Percentiles rank a stretch among this genome's conserved stretches.
These are phyloP conservation scores for Elsinoe fawcettii DNA, from an alignment of 2,329 filamentous ascomycete species.

Conservation along the genomic window DNA sequence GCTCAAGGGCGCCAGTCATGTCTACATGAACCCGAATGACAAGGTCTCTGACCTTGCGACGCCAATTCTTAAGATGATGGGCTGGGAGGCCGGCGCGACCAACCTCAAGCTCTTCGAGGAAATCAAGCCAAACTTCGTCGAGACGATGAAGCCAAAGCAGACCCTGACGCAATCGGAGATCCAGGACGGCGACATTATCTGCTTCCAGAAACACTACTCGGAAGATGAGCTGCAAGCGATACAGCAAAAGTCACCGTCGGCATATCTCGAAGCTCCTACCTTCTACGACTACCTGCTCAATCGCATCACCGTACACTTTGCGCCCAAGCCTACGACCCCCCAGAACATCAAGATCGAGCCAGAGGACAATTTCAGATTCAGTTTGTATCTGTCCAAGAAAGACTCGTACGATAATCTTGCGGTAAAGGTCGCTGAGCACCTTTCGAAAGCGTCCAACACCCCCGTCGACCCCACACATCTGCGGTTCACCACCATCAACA, in stretches of 20 bases:
- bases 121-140: constrained; percentile 97
- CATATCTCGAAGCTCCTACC: constrained; percentile 62
- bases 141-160: constrained; percentile 83
- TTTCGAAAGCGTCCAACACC: constrained; percentile 37
- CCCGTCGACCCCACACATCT: constrained; percentile 74
- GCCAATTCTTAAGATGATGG: constrained; percentile 72
- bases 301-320: constrained; percentile 70
- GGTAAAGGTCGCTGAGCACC: constrained; percentile 69
- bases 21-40: constrained; percentile 81
- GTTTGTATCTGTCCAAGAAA: constrained; percentile 73
- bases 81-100: constrained; percentile 66
- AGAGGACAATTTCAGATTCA: constrained; percentile 58
- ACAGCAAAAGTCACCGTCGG: constrained; percentile 16
- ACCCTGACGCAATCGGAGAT: constrained; percentile 86
- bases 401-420: constrained; percentile 83
- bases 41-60: constrained; percentile 79
- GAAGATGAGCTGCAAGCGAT: constrained; percentile 36
- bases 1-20: constrained; percentile 67
- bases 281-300: constrained; percentile 94
- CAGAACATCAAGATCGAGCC: constrained; percentile 27
- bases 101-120: constrained; percentile 78
- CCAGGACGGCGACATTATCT: constrained; percentile 94
- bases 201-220: constrained; percentile 65
- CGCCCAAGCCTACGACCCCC: constrained; percentile 47
- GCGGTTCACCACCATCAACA: constrained; percentile 81